Evolutionary conservation across 2,329 filamentous ascomycete species (phyloP).

Genomic region (Hypoxylon sp.): DNA sequence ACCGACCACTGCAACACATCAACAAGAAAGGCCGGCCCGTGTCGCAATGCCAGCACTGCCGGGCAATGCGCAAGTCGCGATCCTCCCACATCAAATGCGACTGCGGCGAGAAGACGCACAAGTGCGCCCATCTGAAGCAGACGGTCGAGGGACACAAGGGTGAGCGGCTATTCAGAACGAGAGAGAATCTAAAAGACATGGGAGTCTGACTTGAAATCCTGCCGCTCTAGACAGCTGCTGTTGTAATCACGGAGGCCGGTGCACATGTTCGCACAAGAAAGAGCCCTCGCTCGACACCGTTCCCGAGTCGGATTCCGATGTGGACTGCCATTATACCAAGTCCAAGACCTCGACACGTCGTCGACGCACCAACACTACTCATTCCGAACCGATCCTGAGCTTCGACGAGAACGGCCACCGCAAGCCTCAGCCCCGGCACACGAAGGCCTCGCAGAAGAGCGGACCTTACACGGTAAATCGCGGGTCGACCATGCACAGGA

Average conservation of each 20-base stretch:
- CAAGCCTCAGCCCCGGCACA: constrained; percentile 68
- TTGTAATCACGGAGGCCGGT: constrained; percentile 73
- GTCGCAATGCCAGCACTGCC: constrained; percentile 97
- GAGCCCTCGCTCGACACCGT: constrained; percentile 68
- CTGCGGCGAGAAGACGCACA: constrained; percentile 90
- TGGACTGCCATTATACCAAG: constrained; percentile 50
- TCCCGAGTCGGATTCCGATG: constrained; percentile 68
- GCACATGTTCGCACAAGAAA: constrained; percentile 71
- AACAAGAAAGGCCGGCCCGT: constrained; percentile 98
- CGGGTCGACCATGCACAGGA: constrained; percentile 64
- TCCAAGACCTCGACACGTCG: constrained; percentile 56
- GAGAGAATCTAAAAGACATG: constrained; percentile 12
- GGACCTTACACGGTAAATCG: constrained; percentile 68
- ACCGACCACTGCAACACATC: constrained; percentile 91
- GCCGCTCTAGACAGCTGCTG: constrained; percentile 67
- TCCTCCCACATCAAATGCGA: constrained; percentile 96
- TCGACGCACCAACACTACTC: constrained; percentile 67
- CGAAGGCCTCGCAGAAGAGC: constrained; percentile 67
- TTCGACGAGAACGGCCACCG: constrained; percentile 72
- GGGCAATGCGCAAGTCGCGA: constrained; percentile 93
- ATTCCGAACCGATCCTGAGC: constrained; percentile 65
- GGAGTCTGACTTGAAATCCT: constrained; percentile 43
- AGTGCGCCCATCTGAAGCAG: constrained; percentile 67
- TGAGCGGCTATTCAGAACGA: constrained; percentile 50
- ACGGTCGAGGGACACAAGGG: constrained; percentile 66